phyloP scores from a whole-genome alignment of 345 rosid species.

The Aquilaria yunnanensis region DNA sequence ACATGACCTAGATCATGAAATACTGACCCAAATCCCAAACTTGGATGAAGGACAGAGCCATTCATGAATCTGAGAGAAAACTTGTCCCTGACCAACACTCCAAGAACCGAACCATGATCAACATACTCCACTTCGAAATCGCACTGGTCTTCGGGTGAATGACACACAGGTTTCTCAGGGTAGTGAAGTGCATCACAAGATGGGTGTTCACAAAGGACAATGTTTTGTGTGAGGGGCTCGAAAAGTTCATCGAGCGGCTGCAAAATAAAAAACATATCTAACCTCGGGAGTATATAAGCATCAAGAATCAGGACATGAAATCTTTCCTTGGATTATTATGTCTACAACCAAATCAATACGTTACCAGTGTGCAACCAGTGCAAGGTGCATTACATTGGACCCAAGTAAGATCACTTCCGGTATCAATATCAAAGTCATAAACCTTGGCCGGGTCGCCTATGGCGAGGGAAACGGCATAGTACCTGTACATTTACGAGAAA shows the following conservation, averaged over 20 bases:
- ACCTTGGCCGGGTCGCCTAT: constrained; percentile 78
- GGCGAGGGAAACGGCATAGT: constrained; percentile 51
- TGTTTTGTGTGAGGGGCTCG: constrained; percentile 51
- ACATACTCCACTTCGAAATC: constrained; percentile 72
- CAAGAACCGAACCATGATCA: constrained; percentile 71
- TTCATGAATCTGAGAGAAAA: constrained; percentile 45
- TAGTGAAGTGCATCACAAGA: constrained; percentile 41
- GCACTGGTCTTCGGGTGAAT: constrained; percentile 57
- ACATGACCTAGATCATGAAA: background rate
- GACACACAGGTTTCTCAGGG: constrained; percentile 33
- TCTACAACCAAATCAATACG: background rate
- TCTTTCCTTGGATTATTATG: background rate
- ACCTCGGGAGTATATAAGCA: background rate
- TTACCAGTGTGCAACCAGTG: constrained; percentile 72
- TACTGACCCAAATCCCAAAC: constrained; percentile 69
- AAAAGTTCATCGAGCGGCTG: constrained; percentile 62
- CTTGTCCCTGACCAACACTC: constrained; percentile 63
- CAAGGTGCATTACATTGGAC: constrained; percentile 98
- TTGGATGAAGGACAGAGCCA: constrained; percentile 41
- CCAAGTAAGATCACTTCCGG: constrained; percentile 97
- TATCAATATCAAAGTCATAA: constrained; percentile 84
- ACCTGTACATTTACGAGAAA: constrained; percentile 36
- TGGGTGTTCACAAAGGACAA: constrained; percentile 41
- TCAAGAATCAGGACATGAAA: background rate
- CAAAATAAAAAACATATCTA: constrained; percentile 11